Base-by-base conservation (phyloP, 257 asterid species). In the Catharanthus roseus region DNA sequence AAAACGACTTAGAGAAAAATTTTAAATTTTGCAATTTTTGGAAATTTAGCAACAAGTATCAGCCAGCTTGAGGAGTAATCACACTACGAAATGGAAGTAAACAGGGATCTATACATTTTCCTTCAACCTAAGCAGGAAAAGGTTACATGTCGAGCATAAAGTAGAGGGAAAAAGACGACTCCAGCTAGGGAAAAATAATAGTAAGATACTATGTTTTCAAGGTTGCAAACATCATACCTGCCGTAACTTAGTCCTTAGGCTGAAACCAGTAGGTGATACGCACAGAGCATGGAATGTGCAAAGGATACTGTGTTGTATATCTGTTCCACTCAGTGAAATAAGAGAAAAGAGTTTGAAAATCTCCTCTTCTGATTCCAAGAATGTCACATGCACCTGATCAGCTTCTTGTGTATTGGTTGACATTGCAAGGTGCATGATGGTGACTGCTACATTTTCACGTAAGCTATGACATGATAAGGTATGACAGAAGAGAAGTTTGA, bases 281-380 rank as follows among this genome's bases (percentile, higher is more conserved):
- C 65, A 58, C 10, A 58, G 41, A 58, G 65, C 39, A 58, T 58
- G 65, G 19, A 58, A 58, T 10, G 65, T 31, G 26, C 65, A 58
- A 58, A 58, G 65, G 16, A 58, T 13, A 29, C 65, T 58, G 65
- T 58, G 65, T 58, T 58, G 65, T 13, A 58, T 58, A 7, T 58
- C 41, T 13, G 65, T 16, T 58, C 65, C 65, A 29, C 65, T 31
- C 41, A 58, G 26, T 58, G 65, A 58, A 58, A 58, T 58, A 15
- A 58, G 65, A 58, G 66, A 61, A 33, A 61, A 61, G 24, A 61
- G 44, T 61, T 61, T 31, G 66, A 61, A 31, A 31, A 61, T 61
- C 5, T 61, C 66, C 44, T 61, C 66, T 61, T 61, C 66, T 31
- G 66, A 61, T 10, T 33, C 42, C 45, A 61, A 61, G 6, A 61